Conservation (phyloP, 108 stramenopile species). For the Seminavis robusta region DNA sequence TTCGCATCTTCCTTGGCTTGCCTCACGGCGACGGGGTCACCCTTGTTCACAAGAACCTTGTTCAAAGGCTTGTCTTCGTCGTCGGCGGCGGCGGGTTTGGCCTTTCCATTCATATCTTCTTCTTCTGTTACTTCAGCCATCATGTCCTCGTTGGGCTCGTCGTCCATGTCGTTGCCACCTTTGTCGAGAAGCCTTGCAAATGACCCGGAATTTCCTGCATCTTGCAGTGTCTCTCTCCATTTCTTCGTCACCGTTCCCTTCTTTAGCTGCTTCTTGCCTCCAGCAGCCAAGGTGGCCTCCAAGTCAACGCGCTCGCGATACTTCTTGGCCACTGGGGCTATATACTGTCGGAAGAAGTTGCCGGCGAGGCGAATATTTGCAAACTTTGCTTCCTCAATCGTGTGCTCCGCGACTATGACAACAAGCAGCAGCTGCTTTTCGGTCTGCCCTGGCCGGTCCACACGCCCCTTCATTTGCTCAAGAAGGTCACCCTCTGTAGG, state of each 20-base stretch:
- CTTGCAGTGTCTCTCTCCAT: not conserved
- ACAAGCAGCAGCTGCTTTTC: not conserved
- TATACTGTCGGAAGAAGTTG: slow-evolving; percentile 3
- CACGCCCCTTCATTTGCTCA: slow-evolving; percentile 1
- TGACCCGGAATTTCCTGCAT: not conserved
- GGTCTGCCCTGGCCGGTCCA: slow-evolving; percentile 1
- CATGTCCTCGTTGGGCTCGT: not conserved
- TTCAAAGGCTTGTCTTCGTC: slow-evolving; percentile 8
- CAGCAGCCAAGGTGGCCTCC: not conserved
- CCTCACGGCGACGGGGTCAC: not conserved
- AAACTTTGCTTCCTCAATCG: slow-evolving; percentile 5
- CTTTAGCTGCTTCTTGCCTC: not conserved
- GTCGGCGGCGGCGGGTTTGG: too few species aligned
- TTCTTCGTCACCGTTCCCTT: not conserved
- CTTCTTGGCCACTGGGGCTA: slow-evolving; percentile 1
- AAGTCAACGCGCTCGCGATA: not conserved
- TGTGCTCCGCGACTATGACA: not conserved
- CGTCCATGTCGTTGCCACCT: not conserved
- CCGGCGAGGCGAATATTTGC: slow-evolving; percentile 2
- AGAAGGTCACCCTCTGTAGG: slow-evolving; percentile 1
- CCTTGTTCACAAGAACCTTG: not conserved
- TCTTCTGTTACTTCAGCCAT: not conserved
- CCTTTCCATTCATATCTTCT: not conserved
- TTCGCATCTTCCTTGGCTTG: slow-evolving; percentile 1
- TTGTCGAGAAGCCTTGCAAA: not conserved